Evolutionary conservation across 2,329 filamentous ascomycete species (phyloP).

Genomic region (Colletotrichum sp.): DNA sequence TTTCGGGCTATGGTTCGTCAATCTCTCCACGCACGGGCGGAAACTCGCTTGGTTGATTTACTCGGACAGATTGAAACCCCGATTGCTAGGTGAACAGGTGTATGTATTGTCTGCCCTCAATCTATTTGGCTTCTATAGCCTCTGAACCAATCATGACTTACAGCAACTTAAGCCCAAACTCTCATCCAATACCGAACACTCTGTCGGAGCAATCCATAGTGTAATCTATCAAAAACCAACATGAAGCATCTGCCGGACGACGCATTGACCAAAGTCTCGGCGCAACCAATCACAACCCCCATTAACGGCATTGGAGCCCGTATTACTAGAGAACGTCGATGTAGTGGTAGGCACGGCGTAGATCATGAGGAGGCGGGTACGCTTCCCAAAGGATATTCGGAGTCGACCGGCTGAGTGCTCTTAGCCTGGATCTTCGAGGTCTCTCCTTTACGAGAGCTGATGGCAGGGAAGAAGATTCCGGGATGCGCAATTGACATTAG

Average conservation of each 20-base stretch:
- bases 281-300: background rate
- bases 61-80: background rate
- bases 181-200: accelerated
- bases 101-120: background rate
- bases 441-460: background rate
- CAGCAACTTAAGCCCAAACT: background rate
- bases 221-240: background rate
- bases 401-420: background rate
- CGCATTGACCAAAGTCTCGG: background rate
- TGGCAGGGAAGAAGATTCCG: background rate
- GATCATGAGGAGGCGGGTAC: background rate
- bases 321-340: background rate
- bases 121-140: background rate
- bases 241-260: background rate
- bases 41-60: background rate
- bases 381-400: background rate
- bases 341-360: background rate
- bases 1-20: background rate
- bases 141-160: background rate
- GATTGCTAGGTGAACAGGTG: background rate
- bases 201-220: background rate
- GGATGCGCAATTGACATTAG: background rate
- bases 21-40: background rate
- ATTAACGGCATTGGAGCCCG: background rate
- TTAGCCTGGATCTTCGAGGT: background rate